Evolutionary conservation across 2,329 filamentous ascomycete species (phyloP).

Genomic region (Nothophaeocryptopus gaeumannii): DNA sequence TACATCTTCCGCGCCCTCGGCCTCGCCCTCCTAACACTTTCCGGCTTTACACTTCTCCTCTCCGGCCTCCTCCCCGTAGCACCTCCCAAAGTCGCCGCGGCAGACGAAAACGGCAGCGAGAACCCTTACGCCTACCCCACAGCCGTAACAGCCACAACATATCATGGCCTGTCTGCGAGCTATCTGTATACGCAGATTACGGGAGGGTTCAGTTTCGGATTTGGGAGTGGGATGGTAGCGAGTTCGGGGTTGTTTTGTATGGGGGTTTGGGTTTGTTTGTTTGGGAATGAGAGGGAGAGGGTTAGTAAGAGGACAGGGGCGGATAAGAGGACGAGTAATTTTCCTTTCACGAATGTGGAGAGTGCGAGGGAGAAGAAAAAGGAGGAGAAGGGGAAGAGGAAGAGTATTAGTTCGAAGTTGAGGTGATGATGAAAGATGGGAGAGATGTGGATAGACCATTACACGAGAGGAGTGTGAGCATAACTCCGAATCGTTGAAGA

Average conservation of each 20-base stretch:
- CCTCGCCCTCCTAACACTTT: conserved; percentile 63
- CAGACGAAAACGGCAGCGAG: background rate
- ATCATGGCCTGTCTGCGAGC: conserved; percentile 62
- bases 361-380: conserved; percentile 33
- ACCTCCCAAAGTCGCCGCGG: conserved; percentile 3
- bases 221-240: conserved; percentile 58
- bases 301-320: conserved; percentile 63
- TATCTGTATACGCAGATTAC: conserved; percentile 68
- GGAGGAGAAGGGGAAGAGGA: conserved; percentile 27
- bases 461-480: too few species aligned
- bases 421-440: conserved; percentile 10
- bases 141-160: conserved; percentile 59
- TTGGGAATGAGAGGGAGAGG: conserved; percentile 53
- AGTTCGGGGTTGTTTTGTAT: conserved; percentile 58
- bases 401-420: conserved; percentile 23
- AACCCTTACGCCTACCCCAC: conserved; percentile 52
- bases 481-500: too few species aligned
- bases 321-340: conserved; percentile 65
- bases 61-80: conserved; percentile 67
- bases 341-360: conserved; percentile 59
- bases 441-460: background rate
- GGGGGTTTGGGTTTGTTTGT: conserved; percentile 64
- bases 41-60: conserved; percentile 62
- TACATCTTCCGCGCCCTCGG: conserved; percentile 74
- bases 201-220: conserved; percentile 52